phyloP scores from a whole-genome alignment of 495 filamentous ascomycete genomes.

The Acidiella bohemica region DNA sequence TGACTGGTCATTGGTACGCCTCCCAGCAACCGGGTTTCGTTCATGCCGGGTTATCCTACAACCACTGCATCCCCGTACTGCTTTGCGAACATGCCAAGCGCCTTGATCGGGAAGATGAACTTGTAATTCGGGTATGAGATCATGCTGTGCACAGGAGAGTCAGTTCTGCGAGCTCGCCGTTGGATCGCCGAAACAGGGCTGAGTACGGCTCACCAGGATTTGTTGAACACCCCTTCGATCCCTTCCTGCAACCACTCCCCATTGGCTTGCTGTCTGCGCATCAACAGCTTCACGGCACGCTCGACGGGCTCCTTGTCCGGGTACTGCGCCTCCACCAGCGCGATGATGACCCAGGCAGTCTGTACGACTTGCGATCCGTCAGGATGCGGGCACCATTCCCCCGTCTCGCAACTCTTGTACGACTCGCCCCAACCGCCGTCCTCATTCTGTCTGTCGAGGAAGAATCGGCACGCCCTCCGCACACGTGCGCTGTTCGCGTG shows the following conservation, averaged over 20 bases:
- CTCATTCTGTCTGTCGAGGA: constrained; percentile 64
- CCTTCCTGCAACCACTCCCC: constrained; percentile 92
- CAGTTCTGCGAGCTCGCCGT: constrained; percentile 2
- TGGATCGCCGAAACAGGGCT: background rate
- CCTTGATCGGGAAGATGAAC: constrained; percentile 88
- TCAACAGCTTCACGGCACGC: constrained; percentile 65
- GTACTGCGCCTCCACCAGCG: constrained; percentile 70
- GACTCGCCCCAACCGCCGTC: constrained; percentile 97
- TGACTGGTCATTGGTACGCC: too few species aligned
- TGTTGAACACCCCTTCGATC: constrained; percentile 98
- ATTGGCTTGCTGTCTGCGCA: constrained; percentile 69
- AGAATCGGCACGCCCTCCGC: constrained; percentile 67
- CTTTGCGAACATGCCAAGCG: constrained; percentile 73
- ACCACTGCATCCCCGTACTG: constrained; percentile 55
- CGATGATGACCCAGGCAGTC: constrained; percentile 79
- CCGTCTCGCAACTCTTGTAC: constrained; percentile 61
- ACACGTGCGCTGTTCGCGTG: constrained; percentile 59
- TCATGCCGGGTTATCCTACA: too few species aligned
- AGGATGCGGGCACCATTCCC: constrained; percentile 45
- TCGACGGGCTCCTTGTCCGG: constrained; percentile 60
- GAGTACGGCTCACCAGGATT: constrained; percentile 57
- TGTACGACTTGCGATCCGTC: constrained; percentile 70
- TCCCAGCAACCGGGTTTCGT: too few species aligned
- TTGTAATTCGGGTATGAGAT: constrained; percentile 99
- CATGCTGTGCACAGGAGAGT: constrained; percentile 61